Evolutionary conservation across 1,139 yeast genomes (phyloP), one percentile per base, ranked within the genome.

Genomic region (Candida smagusa): DNA sequence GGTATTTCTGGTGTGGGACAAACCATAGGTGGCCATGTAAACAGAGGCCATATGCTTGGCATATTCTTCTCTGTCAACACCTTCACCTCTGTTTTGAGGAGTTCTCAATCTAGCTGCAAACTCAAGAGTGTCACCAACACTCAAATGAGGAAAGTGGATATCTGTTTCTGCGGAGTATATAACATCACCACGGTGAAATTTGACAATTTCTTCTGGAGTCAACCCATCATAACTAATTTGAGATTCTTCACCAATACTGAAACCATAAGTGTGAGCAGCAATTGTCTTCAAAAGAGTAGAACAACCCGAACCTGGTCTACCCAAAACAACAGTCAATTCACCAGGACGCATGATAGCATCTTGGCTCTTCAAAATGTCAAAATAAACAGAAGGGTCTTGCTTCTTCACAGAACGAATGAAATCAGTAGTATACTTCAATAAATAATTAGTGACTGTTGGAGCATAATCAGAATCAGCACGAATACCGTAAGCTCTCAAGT

Each of bases 261-360:
- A 85, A 35, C 94, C 95, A 54, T 82, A 79, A 4, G 90, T 83
- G 46, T 81, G 79, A 26, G 84, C 61, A 7, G 90, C 76, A 42
- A 85, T 72, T 0, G 92, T 74, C 52, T 84, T 84, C 50, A 86
- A 63, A 36, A 84, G 72, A 2, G 95, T 84, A 2, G 95, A 75
- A 60, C 95, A 86, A 41, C 95, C 95, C 22, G 90, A 78, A 53
- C 94, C 94, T 0, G 94, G 94, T 56, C 90, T 76, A 31, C 94
- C 94, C 29, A 84, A 62, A 1, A 84, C 94, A 35, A 85, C 87
- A 4, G 86, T 75, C 38, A 85, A 67, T 50, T 84, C 86, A 38
- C 95, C 90, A 0, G 92, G 84, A 31, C 68, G 64, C 45, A 82
- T 65, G 6, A 80, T 50, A 22, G 84, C 90, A 47, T 83, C 86